Conservation (phyloP, 2,329 filamentous ascomycete species). For the Neurospora sp. region DNA sequence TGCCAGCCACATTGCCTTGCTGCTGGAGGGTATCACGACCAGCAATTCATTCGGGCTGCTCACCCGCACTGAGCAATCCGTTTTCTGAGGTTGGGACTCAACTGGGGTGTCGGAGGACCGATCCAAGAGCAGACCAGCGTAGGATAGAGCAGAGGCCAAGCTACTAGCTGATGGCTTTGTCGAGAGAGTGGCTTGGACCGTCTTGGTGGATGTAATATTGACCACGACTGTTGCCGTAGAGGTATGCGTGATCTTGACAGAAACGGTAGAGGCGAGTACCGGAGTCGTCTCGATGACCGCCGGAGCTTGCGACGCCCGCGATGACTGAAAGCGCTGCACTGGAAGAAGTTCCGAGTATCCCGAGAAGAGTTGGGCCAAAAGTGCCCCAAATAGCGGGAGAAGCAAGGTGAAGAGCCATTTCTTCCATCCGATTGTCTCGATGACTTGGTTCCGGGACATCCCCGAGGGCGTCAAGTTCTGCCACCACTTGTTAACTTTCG, state of each 20-base stretch:
- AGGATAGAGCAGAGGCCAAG: slow-evolving; percentile 23
- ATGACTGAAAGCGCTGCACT: not conserved
- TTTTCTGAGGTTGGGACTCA: slow-evolving; percentile 19
- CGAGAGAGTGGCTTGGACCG: slow-evolving; percentile 21
- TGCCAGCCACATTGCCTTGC: slow-evolving; percentile 44
- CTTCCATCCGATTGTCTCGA: slow-evolving; percentile 1
- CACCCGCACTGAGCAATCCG: slow-evolving; percentile 36
- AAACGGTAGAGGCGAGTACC: not conserved
- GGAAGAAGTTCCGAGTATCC: not conserved
- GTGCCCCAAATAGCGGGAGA: slow-evolving; percentile 6
- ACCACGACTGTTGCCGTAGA: slow-evolving; percentile 26
- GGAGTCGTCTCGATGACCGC: slow-evolving; percentile 2
- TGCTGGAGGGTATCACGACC: slow-evolving; percentile 40
- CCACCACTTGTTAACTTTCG: not conserved
- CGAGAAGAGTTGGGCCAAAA: slow-evolving; percentile 3
- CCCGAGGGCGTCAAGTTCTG: not conserved
- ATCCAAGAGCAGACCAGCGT: slow-evolving; percentile 33
- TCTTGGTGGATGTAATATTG: slow-evolving; percentile 28
- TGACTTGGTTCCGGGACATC: not conserved
- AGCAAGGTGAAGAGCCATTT: slow-evolving; percentile 6
- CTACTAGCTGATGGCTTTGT: slow-evolving; percentile 12
- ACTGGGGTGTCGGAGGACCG: slow-evolving; percentile 25
- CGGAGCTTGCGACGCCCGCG: not conserved
- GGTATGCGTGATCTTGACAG: slow-evolving; percentile 13
- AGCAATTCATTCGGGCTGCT: slow-evolving; percentile 41